Evolutionary conservation across 2,329 filamentous ascomycete genomes (phyloP).

Genomic region (Cytospora schulzeri): DNA sequence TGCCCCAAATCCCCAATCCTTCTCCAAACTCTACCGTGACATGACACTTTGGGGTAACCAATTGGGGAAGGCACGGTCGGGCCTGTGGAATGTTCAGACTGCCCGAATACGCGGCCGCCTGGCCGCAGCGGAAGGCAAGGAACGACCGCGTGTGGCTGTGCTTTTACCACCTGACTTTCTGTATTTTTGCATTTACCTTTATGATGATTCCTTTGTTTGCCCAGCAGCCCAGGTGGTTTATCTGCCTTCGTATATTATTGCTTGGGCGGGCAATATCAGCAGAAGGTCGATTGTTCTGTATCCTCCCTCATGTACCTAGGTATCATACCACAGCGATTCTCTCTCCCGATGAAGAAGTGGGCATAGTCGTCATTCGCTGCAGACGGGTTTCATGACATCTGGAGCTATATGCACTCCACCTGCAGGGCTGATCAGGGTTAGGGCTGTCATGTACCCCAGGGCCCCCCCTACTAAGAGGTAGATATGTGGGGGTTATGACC

Average conservation of each 20-base stretch:
- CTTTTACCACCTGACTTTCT: neutral
- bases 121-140: neutral
- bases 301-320: neutral
- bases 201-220: no score
- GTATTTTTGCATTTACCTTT: no score
- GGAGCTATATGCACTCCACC: neutral
- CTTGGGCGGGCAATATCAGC: neutral
- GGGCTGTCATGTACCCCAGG: neutral
- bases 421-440: neutral
- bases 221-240: neutral
- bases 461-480: no score
- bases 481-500: neutral
- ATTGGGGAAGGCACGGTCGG: neutral
- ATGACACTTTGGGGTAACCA: neutral
- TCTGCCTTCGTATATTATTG: neutral
- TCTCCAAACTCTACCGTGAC: no score
- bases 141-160: slow-evolving; percentile 14
- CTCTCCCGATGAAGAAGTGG: no score
- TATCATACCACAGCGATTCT: no score
- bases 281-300: neutral
- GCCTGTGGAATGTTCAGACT: neutral
- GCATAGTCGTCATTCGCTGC: no score
- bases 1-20: no score
- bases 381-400: no score
- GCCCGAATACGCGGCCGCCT: neutral